Conservation (phyloP, 2,329 filamentous ascomycete genomes). For the Fusarium phyllophilum region DNA sequence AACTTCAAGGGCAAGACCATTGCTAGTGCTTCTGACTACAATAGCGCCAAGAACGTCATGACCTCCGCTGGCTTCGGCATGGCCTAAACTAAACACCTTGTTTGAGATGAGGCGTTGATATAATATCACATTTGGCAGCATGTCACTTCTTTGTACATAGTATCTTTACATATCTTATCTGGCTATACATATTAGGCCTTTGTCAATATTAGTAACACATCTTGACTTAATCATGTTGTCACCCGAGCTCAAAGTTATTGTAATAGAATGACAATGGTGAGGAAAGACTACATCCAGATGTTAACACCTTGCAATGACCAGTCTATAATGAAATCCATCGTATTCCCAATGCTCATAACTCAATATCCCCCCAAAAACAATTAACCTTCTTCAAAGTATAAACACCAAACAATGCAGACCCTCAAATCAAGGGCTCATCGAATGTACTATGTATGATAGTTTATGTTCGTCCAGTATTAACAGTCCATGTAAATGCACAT, state of each 20-base stretch:
- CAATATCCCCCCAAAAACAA: conserved; percentile 3
- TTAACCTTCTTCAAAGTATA: conserved; percentile 3
- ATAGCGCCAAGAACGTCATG: conserved; percentile 50
- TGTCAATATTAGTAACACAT: conserved; percentile 27
- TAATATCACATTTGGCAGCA: neutral
- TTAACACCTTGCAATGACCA: conserved; percentile 19
- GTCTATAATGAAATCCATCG: conserved; percentile 1
- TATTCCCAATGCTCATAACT: conserved; percentile 6
- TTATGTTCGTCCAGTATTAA: conserved; percentile 35
- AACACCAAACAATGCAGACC: conserved; percentile 19
- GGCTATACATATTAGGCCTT: neutral
- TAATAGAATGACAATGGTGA: neutral
- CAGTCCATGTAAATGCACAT: conserved; percentile 10
- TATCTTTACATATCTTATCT: conserved; percentile 7
- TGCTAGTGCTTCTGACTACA: conserved; percentile 54
- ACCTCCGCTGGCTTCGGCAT: conserved; percentile 59
- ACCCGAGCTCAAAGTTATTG: neutral
- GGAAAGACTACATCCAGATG: neutral
- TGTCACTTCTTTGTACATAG: conserved; percentile 34
- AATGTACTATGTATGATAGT: conserved; percentile 21
- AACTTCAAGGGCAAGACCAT: conserved; percentile 64
- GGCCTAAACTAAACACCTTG: conserved; percentile 47
- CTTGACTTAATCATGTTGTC: neutral
- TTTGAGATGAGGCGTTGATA: neutral
- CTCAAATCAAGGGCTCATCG: conserved; percentile 2